Percentiles rank a stretch among this genome's conserved stretches.
phyloP scores from a whole-genome alignment of 495 filamentous ascomycete species.

The Talaromyces adpressus region DNA sequence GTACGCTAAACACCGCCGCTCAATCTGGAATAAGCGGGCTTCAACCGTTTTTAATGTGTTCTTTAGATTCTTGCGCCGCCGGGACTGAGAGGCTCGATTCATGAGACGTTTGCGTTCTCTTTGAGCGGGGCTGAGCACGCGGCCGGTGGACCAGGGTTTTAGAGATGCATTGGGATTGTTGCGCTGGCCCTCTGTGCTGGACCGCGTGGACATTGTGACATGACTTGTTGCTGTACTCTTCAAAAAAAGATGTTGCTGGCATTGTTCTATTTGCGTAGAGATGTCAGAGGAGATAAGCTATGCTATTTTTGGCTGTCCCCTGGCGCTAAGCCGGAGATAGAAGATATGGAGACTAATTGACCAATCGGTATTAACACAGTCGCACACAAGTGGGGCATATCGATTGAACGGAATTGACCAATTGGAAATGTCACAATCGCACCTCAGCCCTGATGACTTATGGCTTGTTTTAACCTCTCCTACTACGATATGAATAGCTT shows the following conservation, averaged over 20 bases:
- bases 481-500: not conserved
- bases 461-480: not conserved
- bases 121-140: not conserved
- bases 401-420: not conserved
- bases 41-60: not conserved
- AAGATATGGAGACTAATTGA: no score
- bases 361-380: not conserved
- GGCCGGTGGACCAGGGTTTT: constrained; percentile 4
- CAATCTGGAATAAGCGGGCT: not conserved
- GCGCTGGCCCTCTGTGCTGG: not conserved
- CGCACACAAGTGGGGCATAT: not conserved
- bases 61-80: not conserved
- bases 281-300: not conserved
- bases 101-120: not conserved
- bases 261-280: not conserved
- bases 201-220: not conserved
- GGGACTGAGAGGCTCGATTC: constrained; percentile 3
- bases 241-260: not conserved
- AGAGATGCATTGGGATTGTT: not conserved
- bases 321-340: not conserved
- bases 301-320: not conserved
- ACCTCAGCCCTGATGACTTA: not conserved
- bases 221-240: not conserved
- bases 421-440: not conserved
- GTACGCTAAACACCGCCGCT: not conserved